These are phyloP conservation scores for Solanum okadae DNA, from an alignment of 257 asterid genomes.

Conservation along the genomic window DNA sequence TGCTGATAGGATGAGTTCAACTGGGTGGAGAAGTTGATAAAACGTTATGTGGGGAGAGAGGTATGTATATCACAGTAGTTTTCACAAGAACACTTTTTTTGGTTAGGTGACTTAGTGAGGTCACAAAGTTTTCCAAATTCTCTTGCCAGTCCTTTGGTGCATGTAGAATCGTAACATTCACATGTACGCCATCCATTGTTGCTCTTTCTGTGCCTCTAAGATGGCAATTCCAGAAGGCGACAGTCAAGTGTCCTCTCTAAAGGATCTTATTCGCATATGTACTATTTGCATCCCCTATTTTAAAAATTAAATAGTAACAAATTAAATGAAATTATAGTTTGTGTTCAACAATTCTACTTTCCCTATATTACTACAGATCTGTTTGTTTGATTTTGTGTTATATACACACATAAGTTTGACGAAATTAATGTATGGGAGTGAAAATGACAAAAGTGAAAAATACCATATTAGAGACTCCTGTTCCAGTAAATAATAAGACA, in stretches of 20 bases:
- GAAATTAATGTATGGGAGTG: neutral
- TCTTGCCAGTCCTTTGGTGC: neutral
- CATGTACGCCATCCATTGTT: neutral
- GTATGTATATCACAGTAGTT: conserved; percentile 16
- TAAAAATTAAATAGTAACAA: neutral
- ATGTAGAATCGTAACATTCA: neutral
- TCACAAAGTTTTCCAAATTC: neutral
- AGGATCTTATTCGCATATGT: neutral
- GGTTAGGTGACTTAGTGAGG: neutral
- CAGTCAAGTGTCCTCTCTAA: neutral
- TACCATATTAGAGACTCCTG: neutral
- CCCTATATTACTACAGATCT: neutral
- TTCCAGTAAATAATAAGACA: neutral
- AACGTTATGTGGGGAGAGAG: conserved; percentile 84
- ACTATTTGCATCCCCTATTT: neutral
- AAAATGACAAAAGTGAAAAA: neutral
- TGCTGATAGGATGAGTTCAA: conserved; percentile 63
- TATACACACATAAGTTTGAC: neutral
- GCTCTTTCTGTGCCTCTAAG: neutral
- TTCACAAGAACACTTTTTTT: neutral
- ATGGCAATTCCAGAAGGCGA: neutral
- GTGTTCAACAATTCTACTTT: neutral
- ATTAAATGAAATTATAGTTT: neutral
- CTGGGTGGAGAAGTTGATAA: conserved; percentile 62
- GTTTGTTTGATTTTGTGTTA: neutral